Base-by-base conservation (phyloP, 75 land plant genomes). In the Sequoia sempervirens region DNA sequence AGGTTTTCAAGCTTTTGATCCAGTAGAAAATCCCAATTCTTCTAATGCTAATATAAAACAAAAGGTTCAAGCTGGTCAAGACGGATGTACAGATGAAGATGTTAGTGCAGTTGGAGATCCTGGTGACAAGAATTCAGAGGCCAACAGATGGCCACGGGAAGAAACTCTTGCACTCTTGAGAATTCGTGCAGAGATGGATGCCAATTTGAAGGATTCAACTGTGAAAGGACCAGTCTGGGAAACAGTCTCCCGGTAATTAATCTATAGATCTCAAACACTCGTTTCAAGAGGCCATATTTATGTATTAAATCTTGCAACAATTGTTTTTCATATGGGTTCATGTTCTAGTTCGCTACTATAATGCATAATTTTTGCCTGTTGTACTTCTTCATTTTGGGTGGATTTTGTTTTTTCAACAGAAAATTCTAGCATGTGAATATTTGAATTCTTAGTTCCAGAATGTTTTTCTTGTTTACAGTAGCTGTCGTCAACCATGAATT, bases 81-180 rank as follows among this genome's bases (percentile, higher is more conserved):
- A 83, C 26, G 38, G 34, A 64, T 41, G 23, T 41, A 37, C 47
- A 38, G 84, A 38, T 28, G 79, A 69, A 20, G 84, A 83, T 23
- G 26, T n/a, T 41, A 76, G 26, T 37, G 79, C 38, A 26, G 84
- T 41, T 28, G 70, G n/a, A 41, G 46, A 66, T 7, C 75, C 37
- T 10, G 82, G 26, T 53, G 75, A 34, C 28, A 79, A 50, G 5
- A 47, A 15, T n/a, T 32, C 83, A 32, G 85, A 52, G 28, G 84
- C 80, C 86, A 83, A 84, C 54, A 56, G 86, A 66, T 85, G 86
- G 86, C 79, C 86, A 13, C 38, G 86, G 58, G 85, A 85, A 66
- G 86, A 85, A 84, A 85, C 86, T 45, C 54, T 72, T n/a, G 86
- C 86, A 30, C 86, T 85, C 26, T 46, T 85, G 64, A 85, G 45